A percentile compares a stretch with the other conserved stretches of the same genome.
These are phyloP conservation scores for Trichopus zeylanicus DNA, from an alignment of 116 monocot genomes.

Conservation along the genomic window DNA sequence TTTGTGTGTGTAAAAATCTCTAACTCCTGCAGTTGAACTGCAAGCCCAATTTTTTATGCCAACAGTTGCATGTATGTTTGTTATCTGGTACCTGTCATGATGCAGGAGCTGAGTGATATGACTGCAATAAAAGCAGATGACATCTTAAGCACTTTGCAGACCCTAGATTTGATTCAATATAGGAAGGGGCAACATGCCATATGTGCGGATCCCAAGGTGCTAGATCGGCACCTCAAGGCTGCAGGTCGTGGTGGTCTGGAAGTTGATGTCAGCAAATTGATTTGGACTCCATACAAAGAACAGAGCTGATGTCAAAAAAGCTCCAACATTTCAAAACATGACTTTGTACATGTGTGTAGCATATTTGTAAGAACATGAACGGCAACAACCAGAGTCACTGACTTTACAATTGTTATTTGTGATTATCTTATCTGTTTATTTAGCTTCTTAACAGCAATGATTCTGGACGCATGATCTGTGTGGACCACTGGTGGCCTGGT, in stretches of 20 bases:
- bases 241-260: slow-evolving; percentile 86
- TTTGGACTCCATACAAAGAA: slow-evolving; percentile 70
- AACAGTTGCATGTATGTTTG: no score
- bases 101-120: slow-evolving; percentile 90
- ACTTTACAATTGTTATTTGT: no score
- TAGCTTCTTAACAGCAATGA: no score
- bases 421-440: no score
- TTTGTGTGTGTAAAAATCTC: no score
- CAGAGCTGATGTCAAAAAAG: slow-evolving; percentile 19
- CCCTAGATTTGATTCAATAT: slow-evolving; percentile 83
- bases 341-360: no score
- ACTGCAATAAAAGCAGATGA: slow-evolving; percentile 93
- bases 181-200: slow-evolving; percentile 89
- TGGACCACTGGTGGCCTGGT: no score
- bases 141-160: slow-evolving; percentile 72
- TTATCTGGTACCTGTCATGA: background rate
- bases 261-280: slow-evolving; percentile 86
- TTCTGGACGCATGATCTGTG: no score
- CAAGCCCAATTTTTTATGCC: no score
- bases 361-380: no score
- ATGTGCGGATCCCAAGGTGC: slow-evolving; percentile 92
- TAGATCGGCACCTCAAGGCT: slow-evolving; percentile 93
- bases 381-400: slow-evolving; percentile 90
- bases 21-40: no score
- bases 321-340: no score